These are phyloP conservation scores for Volvariella surrecta DNA, from an alignment of 1,284 basidiomycete species.

Conservation along the genomic window DNA sequence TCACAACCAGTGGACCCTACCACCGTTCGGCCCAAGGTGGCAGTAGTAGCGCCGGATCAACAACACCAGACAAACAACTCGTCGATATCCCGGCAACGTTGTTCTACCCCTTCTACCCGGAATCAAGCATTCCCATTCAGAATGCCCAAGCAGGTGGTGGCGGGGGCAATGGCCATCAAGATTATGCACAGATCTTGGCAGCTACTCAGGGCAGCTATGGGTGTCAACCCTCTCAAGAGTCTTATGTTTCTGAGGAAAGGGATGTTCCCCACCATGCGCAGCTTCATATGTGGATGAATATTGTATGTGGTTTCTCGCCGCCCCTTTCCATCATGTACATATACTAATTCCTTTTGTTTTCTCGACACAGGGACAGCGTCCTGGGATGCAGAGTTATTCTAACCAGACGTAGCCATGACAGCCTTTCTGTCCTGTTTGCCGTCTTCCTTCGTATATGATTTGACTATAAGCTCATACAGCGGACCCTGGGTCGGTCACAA, in stretches of 20 bases:
- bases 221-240: conserved; percentile 43
- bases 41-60: conserved; percentile 22
- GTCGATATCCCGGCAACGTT: conserved; percentile 55
- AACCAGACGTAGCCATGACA: no score
- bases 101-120: conserved; percentile 71
- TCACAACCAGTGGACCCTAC: conserved; percentile 24
- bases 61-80: conserved; percentile 35
- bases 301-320: conserved; percentile 18
- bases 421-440: no score
- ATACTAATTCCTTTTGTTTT: not conserved
- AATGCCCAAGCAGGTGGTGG: conserved; percentile 16
- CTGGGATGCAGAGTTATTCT: no score
- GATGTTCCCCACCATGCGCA: conserved; percentile 24
- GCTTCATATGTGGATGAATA: conserved; percentile 32
- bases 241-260: conserved; percentile 61
- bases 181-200: conserved; percentile 47
- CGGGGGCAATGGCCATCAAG: conserved; percentile 22
- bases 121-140: conserved; percentile 27
- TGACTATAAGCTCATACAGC: no score
- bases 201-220: conserved; percentile 43
- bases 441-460: no score
- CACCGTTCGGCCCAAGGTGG: conserved; percentile 24
- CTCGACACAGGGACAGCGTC: no score
- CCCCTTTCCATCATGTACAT: conserved; percentile 12
- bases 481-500: no score